phyloP scores from a whole-genome alignment of 2,329 filamentous ascomycete species.

The Penicillium sp. region DNA sequence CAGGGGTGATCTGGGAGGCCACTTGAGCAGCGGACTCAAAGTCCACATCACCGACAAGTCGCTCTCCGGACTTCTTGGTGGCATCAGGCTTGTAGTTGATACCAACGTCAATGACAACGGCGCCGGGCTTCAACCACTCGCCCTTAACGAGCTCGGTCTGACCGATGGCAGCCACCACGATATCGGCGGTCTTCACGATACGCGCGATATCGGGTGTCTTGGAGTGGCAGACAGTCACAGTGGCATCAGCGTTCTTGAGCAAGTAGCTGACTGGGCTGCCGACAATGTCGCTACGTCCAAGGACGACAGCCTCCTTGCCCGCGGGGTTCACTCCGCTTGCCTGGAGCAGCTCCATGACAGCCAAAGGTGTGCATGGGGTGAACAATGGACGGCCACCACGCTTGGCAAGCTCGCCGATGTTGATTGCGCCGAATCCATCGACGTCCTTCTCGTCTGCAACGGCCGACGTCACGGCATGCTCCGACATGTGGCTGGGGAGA shows the following conservation, averaged over 20 bases:
- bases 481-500: constrained; percentile 83
- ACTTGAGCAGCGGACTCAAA: constrained; percentile 81
- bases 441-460: constrained; percentile 96
- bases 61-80: constrained; percentile 86
- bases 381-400: constrained; percentile 87
- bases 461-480: constrained; percentile 85
- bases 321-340: constrained; percentile 79
- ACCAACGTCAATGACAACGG: constrained; percentile 95
- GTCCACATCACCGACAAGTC: constrained; percentile 93
- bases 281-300: constrained; percentile 95
- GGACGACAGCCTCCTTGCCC: constrained; percentile 91
- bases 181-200: constrained; percentile 79
- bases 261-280: constrained; percentile 96
- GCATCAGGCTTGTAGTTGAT: constrained; percentile 93
- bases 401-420: constrained; percentile 97
- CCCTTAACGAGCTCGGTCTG: constrained; percentile 85
- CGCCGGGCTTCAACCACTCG: constrained; percentile 91
- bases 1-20: constrained; percentile 90
- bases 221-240: constrained; percentile 94
- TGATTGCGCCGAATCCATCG: constrained; percentile 89
- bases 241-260: constrained; percentile 92
- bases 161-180: constrained; percentile 90
- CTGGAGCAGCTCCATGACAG: constrained; percentile 88
- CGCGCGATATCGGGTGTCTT: constrained; percentile 73
- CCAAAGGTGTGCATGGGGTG: constrained; percentile 93